A percentile compares a stretch with the other conserved stretches of the same genome.
Conservation (phyloP, 441 rosid genomes). For the Jatropha podagrica region DNA sequence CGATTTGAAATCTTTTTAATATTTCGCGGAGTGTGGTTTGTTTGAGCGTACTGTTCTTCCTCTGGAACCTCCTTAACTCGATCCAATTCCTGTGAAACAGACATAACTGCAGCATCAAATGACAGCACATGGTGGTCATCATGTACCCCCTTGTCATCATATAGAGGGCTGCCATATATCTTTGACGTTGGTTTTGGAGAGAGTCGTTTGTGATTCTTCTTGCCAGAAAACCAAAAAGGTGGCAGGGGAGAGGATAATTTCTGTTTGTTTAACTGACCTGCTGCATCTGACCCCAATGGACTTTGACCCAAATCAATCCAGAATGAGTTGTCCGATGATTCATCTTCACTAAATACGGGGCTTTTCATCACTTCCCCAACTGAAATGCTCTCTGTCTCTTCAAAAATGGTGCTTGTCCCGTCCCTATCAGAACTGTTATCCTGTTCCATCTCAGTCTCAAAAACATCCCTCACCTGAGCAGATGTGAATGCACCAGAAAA, state of each 20-base stretch:
- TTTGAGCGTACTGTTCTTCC: slow-evolving; percentile 39
- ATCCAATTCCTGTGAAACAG: slow-evolving; percentile 72
- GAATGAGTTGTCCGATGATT: slow-evolving; percentile 82
- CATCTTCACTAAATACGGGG: slow-evolving; percentile 94
- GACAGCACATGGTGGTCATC: slow-evolving; percentile 58
- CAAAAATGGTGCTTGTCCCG: slow-evolving; percentile 84
- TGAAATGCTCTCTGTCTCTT: slow-evolving; percentile 84
- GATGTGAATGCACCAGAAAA: slow-evolving; percentile 91
- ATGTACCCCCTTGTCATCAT: slow-evolving; percentile 50
- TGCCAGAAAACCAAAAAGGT: slow-evolving; percentile 70
- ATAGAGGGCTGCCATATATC: slow-evolving; percentile 76
- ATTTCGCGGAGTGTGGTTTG: slow-evolving; percentile 25
- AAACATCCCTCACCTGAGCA: slow-evolving; percentile 88
- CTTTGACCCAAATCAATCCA: slow-evolving; percentile 98
- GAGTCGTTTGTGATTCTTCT: slow-evolving; percentile 51
- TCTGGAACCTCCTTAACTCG: slow-evolving; percentile 53
- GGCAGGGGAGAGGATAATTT: slow-evolving; percentile 71
- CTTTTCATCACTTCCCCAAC: slow-evolving; percentile 97
- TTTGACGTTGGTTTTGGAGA: slow-evolving; percentile 66
- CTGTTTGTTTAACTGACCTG: slow-evolving; percentile 50
- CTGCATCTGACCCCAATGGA: slow-evolving; percentile 74
- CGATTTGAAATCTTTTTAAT: slow-evolving; percentile 29
- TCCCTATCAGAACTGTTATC: slow-evolving; percentile 88
- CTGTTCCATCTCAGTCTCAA: slow-evolving; percentile 77
- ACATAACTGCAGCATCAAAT: slow-evolving; percentile 91